phyloP scores from a whole-genome alignment of 768 basidiomycete genomes.

The Suillus occidentalis region DNA sequence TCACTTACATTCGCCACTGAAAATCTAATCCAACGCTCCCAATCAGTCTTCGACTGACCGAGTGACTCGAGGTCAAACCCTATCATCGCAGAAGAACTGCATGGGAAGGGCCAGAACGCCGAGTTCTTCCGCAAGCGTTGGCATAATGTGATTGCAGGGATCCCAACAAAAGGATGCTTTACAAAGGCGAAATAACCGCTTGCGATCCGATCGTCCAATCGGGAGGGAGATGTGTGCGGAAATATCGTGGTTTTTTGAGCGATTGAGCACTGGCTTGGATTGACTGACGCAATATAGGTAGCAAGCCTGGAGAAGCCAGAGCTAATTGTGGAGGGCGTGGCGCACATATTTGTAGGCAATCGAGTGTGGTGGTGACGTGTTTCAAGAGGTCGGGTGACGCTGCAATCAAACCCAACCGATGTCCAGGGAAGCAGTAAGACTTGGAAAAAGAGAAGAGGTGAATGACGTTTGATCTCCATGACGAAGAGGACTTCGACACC shows the following conservation, averaged over 20 bases:
- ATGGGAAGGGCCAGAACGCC: slow-evolving; percentile 72
- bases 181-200: slow-evolving; percentile 82
- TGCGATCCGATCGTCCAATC: slow-evolving; percentile 64
- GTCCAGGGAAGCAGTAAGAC: slow-evolving; percentile 77
- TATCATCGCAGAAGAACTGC: slow-evolving; percentile 50
- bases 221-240: slow-evolving; percentile 45
- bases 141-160: slow-evolving; percentile 54
- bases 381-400: slow-evolving; percentile 55
- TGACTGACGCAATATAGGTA: slow-evolving; percentile 52
- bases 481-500: slow-evolving; percentile 18
- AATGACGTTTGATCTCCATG: slow-evolving; percentile 64
- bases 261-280: slow-evolving; percentile 50
- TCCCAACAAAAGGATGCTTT: slow-evolving; percentile 54
- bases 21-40: slow-evolving; percentile 71
- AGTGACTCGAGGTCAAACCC: slow-evolving; percentile 18
- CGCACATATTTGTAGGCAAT: slow-evolving; percentile 79
- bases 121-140: slow-evolving; percentile 55
- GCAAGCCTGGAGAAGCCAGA: slow-evolving; percentile 48
- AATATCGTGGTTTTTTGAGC: slow-evolving; percentile 55
- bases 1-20: slow-evolving; percentile 82
- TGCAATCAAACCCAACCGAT: slow-evolving; percentile 72
- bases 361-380: slow-evolving; percentile 59
- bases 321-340: slow-evolving; percentile 74
- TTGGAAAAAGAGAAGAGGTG: slow-evolving; percentile 83
- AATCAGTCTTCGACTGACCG: slow-evolving; percentile 35